Conservation (phyloP, 2,329 filamentous ascomycete species). For the Cladorrhinum sp. region DNA sequence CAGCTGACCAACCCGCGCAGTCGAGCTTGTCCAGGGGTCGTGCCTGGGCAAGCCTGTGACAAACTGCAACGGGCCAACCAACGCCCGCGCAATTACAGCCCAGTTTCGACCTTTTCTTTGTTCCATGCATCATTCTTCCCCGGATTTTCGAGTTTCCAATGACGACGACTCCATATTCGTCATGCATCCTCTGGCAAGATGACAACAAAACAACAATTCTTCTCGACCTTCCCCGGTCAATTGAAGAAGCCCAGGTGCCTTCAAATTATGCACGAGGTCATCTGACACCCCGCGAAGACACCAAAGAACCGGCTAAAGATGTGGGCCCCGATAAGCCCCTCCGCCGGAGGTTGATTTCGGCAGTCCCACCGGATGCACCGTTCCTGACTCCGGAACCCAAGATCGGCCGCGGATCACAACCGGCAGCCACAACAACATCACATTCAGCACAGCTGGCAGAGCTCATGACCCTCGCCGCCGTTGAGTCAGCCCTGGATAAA, state of each 20-base stretch:
- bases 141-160: not conserved
- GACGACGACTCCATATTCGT: conserved; percentile 7
- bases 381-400: conserved; percentile 53
- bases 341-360: conserved; percentile 45
- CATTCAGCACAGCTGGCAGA: conserved; percentile 50
- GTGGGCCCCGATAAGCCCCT: not conserved
- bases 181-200: conserved; percentile 54
- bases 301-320: not conserved
- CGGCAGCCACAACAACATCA: conserved; percentile 29
- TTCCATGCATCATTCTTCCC: not conserved
- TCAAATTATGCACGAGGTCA: conserved; percentile 29
- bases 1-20: conserved; percentile 6
- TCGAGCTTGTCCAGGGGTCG: not conserved
- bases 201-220: conserved; percentile 49
- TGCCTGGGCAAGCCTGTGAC: not conserved
- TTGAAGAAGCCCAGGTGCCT: conserved; percentile 62
- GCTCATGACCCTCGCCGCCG: conserved; percentile 49
- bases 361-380: conserved; percentile 40
- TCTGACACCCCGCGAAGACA: conserved; percentile 4
- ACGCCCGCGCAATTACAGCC: conserved; percentile 1
- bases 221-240: conserved; percentile 67
- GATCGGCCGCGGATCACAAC: conserved; percentile 25
- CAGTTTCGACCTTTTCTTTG: conserved; percentile 4
- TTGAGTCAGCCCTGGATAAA: conserved; percentile 42
- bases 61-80: conserved; percentile 15